Evolutionary conservation across 345 rosid species (phyloP), one percentile per base, ranked within the genome.

Genomic region (Salix caprea): DNA sequence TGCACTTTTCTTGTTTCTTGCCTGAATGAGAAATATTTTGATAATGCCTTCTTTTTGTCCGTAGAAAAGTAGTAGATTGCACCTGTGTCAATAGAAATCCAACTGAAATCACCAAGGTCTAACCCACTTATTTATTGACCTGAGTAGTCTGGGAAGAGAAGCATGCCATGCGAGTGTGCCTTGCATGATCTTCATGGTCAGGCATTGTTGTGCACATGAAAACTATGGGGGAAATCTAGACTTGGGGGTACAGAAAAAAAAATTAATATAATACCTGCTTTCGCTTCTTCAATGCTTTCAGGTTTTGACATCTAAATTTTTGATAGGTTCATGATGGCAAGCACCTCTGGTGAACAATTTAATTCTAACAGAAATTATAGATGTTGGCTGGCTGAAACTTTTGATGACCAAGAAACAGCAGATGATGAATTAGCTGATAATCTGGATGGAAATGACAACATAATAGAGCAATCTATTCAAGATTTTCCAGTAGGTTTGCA

Each of bases 371-470:
- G 80, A 62, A 85, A 73, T 48, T 80, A 80, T 72, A 76, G 84
- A 67, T 71, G 36, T 36, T 80, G 84, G 87, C 75, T 85, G 64
- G 78, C 82, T 37, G 85, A 82, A 82, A 80, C 82, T 72, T 85
- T 82, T 69, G 82, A 85, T 65, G 78, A 82, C 65, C 84, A 69
- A 32, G 85, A 85, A 80, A 77, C 74, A 23, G 77, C 77, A 42
- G 84, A 80, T 69, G 85, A 77, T 77, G 84, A 85, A 67, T 62
- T 85, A n/a, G 77, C 82, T 50, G 85, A 78, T 72, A 72, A 79
- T 82, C 64, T 79, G 73, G 80, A 79, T 69, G 82, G 71, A 72
- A 75, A 80, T 50, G 67, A 80, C 34, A 69, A 69, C 66, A 71
- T 82, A 65, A 50, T 70, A 23, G 77, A 72, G 48, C 67, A 77